These are phyloP conservation scores for Trypanosoma lewisi DNA, from an alignment of 208 protist species.

Conservation along the genomic window DNA sequence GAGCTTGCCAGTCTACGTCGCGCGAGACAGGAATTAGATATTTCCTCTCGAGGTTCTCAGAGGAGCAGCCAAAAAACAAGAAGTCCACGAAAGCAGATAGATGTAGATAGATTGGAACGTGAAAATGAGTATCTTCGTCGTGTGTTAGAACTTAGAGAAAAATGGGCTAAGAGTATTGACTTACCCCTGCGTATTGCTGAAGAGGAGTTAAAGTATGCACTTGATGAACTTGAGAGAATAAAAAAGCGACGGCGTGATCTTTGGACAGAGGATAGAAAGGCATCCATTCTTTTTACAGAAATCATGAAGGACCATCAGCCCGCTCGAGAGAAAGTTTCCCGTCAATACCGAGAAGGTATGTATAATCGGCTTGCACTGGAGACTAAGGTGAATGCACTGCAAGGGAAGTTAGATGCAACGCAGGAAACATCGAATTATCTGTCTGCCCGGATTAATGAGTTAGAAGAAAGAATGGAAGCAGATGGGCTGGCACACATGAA, in stretches of 20 bases:
- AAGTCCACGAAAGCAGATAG: constrained; percentile 10
- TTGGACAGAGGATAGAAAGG: constrained; percentile 53
- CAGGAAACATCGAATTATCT: constrained; percentile 30
- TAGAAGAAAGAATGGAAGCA: constrained; percentile 38
- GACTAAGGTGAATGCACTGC: constrained; percentile 36
- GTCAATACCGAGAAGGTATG: constrained; percentile 64
- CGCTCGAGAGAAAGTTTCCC: constrained; percentile 34
- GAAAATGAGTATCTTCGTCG: constrained; percentile 32
- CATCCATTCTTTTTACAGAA: constrained; percentile 60
- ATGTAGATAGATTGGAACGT: constrained; percentile 32
- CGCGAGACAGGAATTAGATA: constrained; percentile 3
- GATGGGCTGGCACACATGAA: constrained; percentile 35
- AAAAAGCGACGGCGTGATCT: constrained; percentile 40
- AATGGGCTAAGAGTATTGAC: constrained; percentile 3
- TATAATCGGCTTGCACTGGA: constrained; percentile 57
- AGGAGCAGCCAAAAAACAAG: neutral
- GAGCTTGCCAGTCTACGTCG: constrained; percentile 9
- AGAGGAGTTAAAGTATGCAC: constrained; percentile 42
- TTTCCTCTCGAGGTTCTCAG: neutral
- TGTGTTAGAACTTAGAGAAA: constrained; percentile 15
- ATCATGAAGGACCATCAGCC: constrained; percentile 38
- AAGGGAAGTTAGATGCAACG: constrained; percentile 30
- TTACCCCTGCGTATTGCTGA: constrained; percentile 44
- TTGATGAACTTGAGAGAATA: constrained; percentile 39
- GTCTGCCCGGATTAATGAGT: constrained; percentile 32